A percentile compares a stretch with the other conserved stretches of the same genome.
Conservation (phyloP, 225 moss, liverwort and hornwort genomes). For the Climacium dendroides region DNA sequence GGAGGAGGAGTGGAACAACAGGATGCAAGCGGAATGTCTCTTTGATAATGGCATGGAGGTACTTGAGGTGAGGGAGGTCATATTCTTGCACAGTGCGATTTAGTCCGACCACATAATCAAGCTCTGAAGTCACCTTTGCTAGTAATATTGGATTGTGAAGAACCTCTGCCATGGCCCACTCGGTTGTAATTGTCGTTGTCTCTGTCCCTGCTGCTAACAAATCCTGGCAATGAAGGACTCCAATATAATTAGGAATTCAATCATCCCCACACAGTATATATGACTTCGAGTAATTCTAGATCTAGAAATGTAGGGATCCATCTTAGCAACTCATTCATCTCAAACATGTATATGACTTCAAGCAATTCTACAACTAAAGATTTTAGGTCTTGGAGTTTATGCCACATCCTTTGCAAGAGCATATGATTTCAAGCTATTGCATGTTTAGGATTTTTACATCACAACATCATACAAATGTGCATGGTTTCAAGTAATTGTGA, state of each 20-base stretch:
- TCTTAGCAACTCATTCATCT: background rate
- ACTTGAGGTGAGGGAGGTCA: background rate
- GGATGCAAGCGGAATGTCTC: background rate
- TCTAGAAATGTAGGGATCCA: background rate
- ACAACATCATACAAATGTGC: background rate
- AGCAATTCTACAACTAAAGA: background rate
- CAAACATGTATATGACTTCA: background rate
- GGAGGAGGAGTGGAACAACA: background rate
- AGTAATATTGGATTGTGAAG: background rate
- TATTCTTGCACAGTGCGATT: background rate
- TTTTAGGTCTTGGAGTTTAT: background rate
- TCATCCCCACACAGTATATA: background rate
- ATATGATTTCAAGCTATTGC: background rate
- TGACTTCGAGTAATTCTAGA: background rate
- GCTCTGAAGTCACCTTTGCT: background rate
- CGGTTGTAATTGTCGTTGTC: background rate
- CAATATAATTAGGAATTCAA: background rate
- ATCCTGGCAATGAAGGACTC: background rate
- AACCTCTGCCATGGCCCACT: background rate
- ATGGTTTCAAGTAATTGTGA: background rate
- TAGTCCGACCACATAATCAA: background rate
- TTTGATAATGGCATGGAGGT: background rate
- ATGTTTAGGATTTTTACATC: accelerated
- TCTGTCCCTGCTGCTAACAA: background rate
- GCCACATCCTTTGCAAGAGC: background rate